Evolutionary conservation across 2,329 filamentous ascomycete species (phyloP).

Genomic region (Aspergillus brunneoviolaceus): DNA sequence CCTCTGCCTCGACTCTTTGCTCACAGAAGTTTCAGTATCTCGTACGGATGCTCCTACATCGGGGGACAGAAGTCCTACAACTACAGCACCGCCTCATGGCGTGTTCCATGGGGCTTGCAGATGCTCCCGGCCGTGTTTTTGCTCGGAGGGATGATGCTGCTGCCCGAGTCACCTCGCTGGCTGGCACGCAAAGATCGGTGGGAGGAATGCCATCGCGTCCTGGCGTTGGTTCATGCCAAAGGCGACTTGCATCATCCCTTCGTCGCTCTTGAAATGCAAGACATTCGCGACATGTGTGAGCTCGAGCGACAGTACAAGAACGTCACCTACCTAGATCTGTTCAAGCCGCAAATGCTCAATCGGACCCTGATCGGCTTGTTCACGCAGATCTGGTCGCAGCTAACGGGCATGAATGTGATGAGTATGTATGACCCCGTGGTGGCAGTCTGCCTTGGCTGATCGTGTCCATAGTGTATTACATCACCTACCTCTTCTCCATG

Average conservation of each 20-base stretch:
- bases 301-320: constrained; percentile 70
- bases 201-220: constrained; percentile 52
- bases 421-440: constrained; percentile 26
- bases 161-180: constrained; percentile 63
- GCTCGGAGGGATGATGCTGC: constrained; percentile 53
- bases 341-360: constrained; percentile 72
- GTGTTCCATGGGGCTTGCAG: constrained; percentile 65
- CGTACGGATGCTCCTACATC: constrained; percentile 61
- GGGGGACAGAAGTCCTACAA: constrained; percentile 36
- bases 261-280: constrained; percentile 66
- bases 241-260: constrained; percentile 65
- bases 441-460: neutral
- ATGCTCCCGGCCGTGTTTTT: constrained; percentile 61
- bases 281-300: constrained; percentile 71
- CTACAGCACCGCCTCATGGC: constrained; percentile 54
- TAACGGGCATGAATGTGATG: constrained; percentile 77
- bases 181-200: constrained; percentile 62
- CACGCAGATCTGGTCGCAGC: constrained; percentile 72
- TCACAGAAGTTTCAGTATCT: constrained; percentile 45
- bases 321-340: constrained; percentile 69
- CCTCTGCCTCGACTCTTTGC: too few species aligned
- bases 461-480: constrained; percentile 59
- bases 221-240: constrained; percentile 61
- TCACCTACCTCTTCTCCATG: constrained; percentile 70
- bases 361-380: constrained; percentile 70